A percentile compares a stretch with the other conserved stretches of the same genome.
Conservation (phyloP, 202 grass and related monocot genomes). For the Panicum hallii region DNA sequence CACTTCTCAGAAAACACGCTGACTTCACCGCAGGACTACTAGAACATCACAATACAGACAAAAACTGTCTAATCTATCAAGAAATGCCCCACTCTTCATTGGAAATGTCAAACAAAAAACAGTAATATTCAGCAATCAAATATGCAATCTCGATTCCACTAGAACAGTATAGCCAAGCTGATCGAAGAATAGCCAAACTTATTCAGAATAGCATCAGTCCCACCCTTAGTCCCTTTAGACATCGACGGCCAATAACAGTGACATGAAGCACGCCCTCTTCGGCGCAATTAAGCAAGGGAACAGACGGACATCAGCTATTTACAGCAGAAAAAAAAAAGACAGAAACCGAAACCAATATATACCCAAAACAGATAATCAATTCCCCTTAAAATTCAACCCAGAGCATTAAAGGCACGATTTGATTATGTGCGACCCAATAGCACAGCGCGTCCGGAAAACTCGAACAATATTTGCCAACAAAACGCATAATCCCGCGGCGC, state of each 20-base stretch:
- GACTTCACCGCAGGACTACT: background rate
- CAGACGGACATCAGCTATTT: background rate
- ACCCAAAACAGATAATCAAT: background rate
- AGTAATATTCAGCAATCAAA: background rate
- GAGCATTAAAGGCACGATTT: background rate
- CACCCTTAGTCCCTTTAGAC: background rate
- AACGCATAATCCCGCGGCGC: background rate
- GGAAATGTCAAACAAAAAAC: background rate
- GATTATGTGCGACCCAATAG: slow-evolving; percentile 15
- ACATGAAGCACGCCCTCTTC: background rate
- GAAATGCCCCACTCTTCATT: background rate
- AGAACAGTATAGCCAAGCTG: background rate
- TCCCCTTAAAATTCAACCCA: background rate
- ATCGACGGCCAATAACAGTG: slow-evolving; percentile 6
- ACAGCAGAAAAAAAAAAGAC: background rate
- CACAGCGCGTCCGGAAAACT: background rate
- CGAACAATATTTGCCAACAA: background rate
- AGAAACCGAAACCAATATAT: background rate
- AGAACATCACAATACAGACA: background rate
- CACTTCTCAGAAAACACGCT: too few relatives aligned
- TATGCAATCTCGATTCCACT: background rate
- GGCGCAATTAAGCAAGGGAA: background rate
- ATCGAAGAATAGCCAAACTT: background rate
- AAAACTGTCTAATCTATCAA: slow-evolving; percentile 16
- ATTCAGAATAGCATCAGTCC: background rate